phyloP scores from a whole-genome alignment of 345 rosid species.

The Jatropha curcas region DNA sequence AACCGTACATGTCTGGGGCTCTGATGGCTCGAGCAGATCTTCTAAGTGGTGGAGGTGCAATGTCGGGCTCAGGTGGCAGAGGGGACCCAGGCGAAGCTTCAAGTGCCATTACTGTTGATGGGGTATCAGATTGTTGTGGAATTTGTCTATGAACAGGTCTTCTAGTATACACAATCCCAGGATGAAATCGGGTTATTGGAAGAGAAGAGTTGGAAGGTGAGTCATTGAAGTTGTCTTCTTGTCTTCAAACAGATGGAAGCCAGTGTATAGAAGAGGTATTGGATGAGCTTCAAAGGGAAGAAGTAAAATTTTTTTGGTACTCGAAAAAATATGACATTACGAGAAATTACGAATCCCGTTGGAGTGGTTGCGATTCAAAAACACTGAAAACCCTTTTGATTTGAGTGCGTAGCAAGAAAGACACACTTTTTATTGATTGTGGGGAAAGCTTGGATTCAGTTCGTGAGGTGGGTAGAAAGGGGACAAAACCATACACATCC shows the following conservation, averaged over 20 bases:
- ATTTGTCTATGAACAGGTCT: no score
- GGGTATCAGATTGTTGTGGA: no score
- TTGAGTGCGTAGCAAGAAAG: background rate
- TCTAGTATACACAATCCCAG: no score
- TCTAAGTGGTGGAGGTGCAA: background rate
- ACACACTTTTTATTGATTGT: background rate
- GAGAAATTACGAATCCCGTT: background rate
- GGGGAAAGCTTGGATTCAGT: background rate
- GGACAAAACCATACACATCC: background rate
- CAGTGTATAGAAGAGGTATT: no score
- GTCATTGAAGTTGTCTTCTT: background rate
- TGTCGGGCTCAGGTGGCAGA: background rate
- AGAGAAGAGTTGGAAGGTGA: background rate
- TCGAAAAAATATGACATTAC: background rate
- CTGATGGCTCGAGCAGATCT: background rate
- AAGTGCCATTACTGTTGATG: fast-evolving
- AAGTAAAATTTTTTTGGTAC: background rate
- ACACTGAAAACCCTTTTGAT: background rate
- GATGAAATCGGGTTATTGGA: background rate
- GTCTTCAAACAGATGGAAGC: background rate
- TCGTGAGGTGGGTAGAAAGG: background rate
- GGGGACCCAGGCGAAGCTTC: background rate
- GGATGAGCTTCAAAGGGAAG: background rate
- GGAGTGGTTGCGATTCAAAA: background rate
- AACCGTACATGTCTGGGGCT: background rate